Conservation (phyloP, 176 grass and related monocot species). For the Avena eriantha region DNA sequence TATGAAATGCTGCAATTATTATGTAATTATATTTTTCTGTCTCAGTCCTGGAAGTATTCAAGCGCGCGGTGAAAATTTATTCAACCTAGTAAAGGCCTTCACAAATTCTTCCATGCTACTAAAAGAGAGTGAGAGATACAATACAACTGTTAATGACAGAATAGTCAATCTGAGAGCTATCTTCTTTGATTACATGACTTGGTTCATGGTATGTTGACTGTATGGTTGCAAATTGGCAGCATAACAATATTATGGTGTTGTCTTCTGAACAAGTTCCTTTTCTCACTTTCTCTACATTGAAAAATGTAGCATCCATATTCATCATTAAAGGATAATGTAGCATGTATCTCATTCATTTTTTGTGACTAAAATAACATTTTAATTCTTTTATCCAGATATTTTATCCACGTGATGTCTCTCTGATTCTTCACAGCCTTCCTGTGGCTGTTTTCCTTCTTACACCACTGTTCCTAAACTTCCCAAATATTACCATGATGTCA, state of each 20-base stretch:
- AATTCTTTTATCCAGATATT: constrained; percentile 68
- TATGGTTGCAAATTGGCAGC: constrained; percentile 35
- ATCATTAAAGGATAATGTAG: constrained; percentile 24
- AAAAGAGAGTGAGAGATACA: constrained; percentile 53
- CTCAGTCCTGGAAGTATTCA: constrained; percentile 97
- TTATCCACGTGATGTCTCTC: constrained; percentile 76
- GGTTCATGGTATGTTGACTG: constrained; percentile 86
- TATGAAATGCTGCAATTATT: constrained; percentile 39
- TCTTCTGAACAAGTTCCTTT: constrained; percentile 6
- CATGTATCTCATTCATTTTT: constrained; percentile 36
- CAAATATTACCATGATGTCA: constrained; percentile 59
- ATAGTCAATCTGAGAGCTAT: constrained; percentile 59
- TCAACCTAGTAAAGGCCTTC: constrained; percentile 79
- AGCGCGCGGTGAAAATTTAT: constrained; percentile 97
- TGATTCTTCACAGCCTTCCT: constrained; percentile 83
- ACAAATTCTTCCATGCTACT: constrained; percentile 75
- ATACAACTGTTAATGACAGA: constrained; percentile 45
- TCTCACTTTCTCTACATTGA: constrained; percentile 5
- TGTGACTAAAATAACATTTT: constrained; percentile 34
- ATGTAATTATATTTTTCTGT: constrained; percentile 39
- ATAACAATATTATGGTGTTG: neutral
- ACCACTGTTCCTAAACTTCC: constrained; percentile 71
- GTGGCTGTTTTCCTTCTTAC: constrained; percentile 67
- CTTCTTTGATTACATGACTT: constrained; percentile 97
- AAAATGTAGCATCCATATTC: constrained; percentile 31